Percentiles rank a stretch among this genome's conserved stretches.
Conservation (phyloP, 202 grass and related monocot genomes). For the Musa balbisiana region DNA sequence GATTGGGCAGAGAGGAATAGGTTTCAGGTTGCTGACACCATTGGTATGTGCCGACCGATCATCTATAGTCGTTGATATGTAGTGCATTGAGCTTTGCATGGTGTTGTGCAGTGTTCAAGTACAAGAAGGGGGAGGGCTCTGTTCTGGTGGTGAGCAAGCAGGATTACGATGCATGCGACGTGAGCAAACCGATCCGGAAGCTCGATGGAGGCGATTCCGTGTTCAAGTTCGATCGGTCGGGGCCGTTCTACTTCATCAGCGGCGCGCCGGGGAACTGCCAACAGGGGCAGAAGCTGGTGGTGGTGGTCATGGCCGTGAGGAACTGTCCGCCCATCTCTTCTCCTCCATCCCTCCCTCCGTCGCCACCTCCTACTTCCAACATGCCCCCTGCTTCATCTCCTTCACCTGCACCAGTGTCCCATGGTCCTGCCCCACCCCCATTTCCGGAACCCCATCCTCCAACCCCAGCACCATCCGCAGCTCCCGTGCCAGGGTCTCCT, state of each 20-base stretch:
- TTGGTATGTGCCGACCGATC: slow-evolving; percentile 31
- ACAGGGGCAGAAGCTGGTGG: slow-evolving; percentile 57
- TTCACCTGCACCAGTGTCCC: background rate
- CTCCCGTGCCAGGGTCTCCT: background rate
- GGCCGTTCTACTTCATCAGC: slow-evolving; percentile 79
- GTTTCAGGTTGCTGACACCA: slow-evolving; percentile 73
- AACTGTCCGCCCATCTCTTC: background rate
- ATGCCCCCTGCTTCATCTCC: background rate
- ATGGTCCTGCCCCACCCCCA: background rate
- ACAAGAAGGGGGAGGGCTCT: slow-evolving; percentile 21
- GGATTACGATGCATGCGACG: slow-evolving; percentile 59
- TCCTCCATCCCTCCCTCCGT: background rate
- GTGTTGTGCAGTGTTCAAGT: slow-evolving; percentile 31
- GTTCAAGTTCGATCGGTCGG: slow-evolving; percentile 51
- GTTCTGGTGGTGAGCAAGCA: slow-evolving; percentile 46
- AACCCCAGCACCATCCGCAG: background rate
- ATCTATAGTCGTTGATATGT: background rate
- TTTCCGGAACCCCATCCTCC: background rate
- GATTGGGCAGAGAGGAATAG: slow-evolving; percentile 62
- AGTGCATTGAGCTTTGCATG: slow-evolving; percentile 21
- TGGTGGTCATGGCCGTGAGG: slow-evolving; percentile 53
- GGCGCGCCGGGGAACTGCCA: slow-evolving; percentile 38
- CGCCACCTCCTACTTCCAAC: background rate
- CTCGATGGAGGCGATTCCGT: slow-evolving; percentile 41
- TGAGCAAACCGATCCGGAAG: slow-evolving; percentile 38